Evolutionary conservation across 2,329 filamentous ascomycete genomes (phyloP).

Genomic region (Calonectria hawksworthii): DNA sequence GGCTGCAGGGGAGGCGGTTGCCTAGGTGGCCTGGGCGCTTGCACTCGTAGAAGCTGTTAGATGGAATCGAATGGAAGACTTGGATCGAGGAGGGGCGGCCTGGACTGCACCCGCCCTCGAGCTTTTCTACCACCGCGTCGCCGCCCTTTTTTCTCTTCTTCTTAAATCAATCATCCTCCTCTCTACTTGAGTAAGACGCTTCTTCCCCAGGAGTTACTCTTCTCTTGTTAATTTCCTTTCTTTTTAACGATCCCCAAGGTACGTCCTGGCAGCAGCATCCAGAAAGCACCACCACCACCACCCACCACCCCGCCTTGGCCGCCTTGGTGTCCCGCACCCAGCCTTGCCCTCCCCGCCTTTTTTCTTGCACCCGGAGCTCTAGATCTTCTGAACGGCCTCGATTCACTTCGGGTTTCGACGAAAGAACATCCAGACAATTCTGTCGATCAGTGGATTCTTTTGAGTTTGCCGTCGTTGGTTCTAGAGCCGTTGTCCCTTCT

Average conservation of each 20-base stretch:
- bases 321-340: conserved; percentile 4
- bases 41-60: conserved; percentile 2
- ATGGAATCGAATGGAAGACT: conserved; percentile 63
- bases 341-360: background rate
- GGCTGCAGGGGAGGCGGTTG: conserved; percentile 6
- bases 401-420: background rate
- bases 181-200: conserved; percentile 42
- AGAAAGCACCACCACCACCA: no score
- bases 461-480: background rate
- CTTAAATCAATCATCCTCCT: conserved; percentile 39
- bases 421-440: background rate
- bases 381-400: background rate
- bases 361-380: background rate
- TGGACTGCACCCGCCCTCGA: conserved; percentile 34
- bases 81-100: conserved; percentile 47
- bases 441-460: background rate
- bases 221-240: conserved; percentile 42
- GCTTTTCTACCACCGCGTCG: conserved; percentile 52
- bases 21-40: conserved; percentile 28
- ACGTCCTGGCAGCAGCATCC: conserved; percentile 27
- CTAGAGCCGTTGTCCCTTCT: background rate
- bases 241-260: conserved; percentile 45
- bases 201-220: conserved; percentile 42
- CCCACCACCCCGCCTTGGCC: background rate
- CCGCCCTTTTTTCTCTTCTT: conserved; percentile 41